Evolutionary conservation across 2,329 filamentous ascomycete genomes (phyloP), one percentile per base, ranked within the genome.

Genomic region (Neonectria hederae): DNA sequence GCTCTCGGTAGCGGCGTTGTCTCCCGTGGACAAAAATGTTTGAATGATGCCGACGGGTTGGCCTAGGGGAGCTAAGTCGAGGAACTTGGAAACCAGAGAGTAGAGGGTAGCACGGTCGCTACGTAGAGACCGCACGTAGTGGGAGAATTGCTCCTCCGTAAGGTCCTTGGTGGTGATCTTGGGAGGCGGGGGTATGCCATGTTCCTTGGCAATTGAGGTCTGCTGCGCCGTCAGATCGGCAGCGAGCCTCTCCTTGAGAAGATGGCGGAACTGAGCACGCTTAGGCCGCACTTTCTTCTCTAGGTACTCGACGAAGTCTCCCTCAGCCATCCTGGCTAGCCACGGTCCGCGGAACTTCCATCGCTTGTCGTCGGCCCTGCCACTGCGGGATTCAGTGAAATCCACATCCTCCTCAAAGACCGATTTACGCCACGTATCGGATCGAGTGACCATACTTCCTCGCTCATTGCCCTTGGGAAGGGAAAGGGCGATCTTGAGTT

Each of bases 401-500:
- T 90, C 88, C 70, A 81, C 77, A 32, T 83, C 79, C 65, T 86
- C 83, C 68, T 90, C 88, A 52, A 90, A 90, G 3, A 89, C 87
- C 3, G 87, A 89, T 69, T 78, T 82, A 49, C 74, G 76, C 62
- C 76, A 76, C 4, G 74, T 62, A 9, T 70, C 65, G 9, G 68
- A 58, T 35, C 28, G 48, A n/a, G 46, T 57, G 19, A 68, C 51
- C 4, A 69, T 61, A 45, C 52, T 66, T 6, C 69, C 69, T 62
- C 67, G 54, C 54, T 71, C 70, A 59, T 69, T 59, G 7, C 67
- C 72, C 19, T 72, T 71, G 0, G 86, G 85, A 1, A 88, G 82
- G 19, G 89, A 86, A 64, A 97, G 81, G 6, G 92, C 89, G 58
- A 97, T 80, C 63, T 88, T 86, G 76, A 97, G 84, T 77, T 97